These are phyloP conservation scores for Paraphaeosphaeria minitans DNA, from an alignment of 2,329 filamentous ascomycete genomes.

Conservation along the genomic window DNA sequence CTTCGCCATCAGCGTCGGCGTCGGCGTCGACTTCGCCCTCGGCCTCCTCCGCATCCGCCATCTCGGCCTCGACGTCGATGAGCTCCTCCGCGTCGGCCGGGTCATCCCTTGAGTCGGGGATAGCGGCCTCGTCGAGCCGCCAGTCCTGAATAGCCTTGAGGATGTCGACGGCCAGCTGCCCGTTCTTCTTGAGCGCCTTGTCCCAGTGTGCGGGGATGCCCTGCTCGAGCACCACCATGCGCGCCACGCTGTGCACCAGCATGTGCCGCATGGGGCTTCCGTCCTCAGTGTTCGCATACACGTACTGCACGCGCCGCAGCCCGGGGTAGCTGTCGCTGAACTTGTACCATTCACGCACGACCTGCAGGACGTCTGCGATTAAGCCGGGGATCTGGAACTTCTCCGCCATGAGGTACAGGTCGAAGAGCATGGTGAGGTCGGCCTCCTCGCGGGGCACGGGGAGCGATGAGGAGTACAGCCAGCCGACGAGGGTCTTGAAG, in stretches of 20 bases:
- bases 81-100: slow-evolving; percentile 46
- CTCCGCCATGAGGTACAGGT: slow-evolving; percentile 61
- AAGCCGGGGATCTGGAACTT: slow-evolving; percentile 58
- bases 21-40: slow-evolving; percentile 27
- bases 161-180: slow-evolving; percentile 61
- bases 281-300: slow-evolving; percentile 57
- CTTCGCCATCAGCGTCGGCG: slow-evolving; percentile 39
- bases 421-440: slow-evolving; percentile 57
- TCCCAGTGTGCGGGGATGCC: slow-evolving; percentile 60
- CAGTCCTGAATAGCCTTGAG: slow-evolving; percentile 61
- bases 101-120: slow-evolving; percentile 58
- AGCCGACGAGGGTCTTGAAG: slow-evolving; percentile 59
- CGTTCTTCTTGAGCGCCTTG: slow-evolving; percentile 60
- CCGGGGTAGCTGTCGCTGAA: slow-evolving; percentile 59
- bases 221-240: slow-evolving; percentile 57
- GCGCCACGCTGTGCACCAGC: slow-evolving; percentile 55
- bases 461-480: slow-evolving; percentile 59
- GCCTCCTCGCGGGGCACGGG: slow-evolving; percentile 56
- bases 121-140: slow-evolving; percentile 54
- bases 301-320: slow-evolving; percentile 58
- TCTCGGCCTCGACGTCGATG: slow-evolving; percentile 43
- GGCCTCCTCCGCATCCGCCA: slow-evolving; percentile 43
- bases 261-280: slow-evolving; percentile 56
- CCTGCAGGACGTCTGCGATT: slow-evolving; percentile 55
- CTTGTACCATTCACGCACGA: slow-evolving; percentile 58